Base-by-base conservation (phyloP, 164 flowering plant species). In the Aristolochia californica region DNA sequence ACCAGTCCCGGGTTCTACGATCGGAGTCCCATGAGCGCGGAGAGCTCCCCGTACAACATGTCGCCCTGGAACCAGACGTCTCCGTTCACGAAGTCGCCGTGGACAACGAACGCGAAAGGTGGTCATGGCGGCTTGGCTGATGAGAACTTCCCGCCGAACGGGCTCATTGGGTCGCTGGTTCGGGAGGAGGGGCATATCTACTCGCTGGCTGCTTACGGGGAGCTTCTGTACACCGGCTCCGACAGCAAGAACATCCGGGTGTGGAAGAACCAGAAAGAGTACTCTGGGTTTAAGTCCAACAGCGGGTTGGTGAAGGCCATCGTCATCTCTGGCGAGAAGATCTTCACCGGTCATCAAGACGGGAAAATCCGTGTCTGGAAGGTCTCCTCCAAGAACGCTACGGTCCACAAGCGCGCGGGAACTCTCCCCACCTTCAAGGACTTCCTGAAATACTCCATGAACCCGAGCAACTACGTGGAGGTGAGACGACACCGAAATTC, bases 201-300 rank as follows among this genome's bases (percentile, higher is more conserved):
- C 58, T 84, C 95, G 15, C 59, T 89, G 1, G 91, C 91, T 4
- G 78, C 91, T 2, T 17, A 71, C 15, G 80, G 75, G 0, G 91
- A 77, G 13, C 70, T 89, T 9, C 74, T 87, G 1, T 89, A 87
- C 77, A 89, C 97, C 3, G 97, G 97, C n/a, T 89, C 97, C 1
- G 95, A 89, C 56, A 87, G 97, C 76, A 89, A 89, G 74, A 89
- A 89, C 73, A 87, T 89, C 56, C 87, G 95, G 8, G 90, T 87
- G 0, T 89, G 97, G 95, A 84, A 80, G 67, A 72, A 80, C 62
- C 68, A 78, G 53, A 68, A 87, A 47, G 95, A 89, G 52, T 85
- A 62, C 57, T 45, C 81, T 0, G 91, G 80, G 0, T 89, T 89
- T 68, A 87, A 87, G 68, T 80, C 93, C 2, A 82, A 66, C 68